Conservation (phyloP, 2,329 filamentous ascomycete species). For the Mollisia scopiformis region DNA sequence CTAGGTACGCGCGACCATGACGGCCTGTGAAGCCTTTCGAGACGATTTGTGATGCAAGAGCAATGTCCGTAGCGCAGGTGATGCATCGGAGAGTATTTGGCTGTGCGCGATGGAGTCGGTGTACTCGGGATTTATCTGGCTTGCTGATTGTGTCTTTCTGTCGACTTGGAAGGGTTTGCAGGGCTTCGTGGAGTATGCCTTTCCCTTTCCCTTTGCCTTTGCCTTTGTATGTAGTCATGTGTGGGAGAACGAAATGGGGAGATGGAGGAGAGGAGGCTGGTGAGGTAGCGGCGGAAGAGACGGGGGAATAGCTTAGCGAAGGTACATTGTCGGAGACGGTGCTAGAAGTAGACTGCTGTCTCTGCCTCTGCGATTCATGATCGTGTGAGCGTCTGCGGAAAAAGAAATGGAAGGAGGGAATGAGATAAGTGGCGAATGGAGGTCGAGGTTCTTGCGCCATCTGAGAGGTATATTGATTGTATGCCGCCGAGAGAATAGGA, state of each 20-base stretch:
- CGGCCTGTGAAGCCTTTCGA: slow-evolving; percentile 69
- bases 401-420: slow-evolving; percentile 53
- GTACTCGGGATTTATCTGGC: not conserved
- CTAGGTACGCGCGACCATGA: slow-evolving; percentile 65
- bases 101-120: slow-evolving; percentile 44
- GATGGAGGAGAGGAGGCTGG: slow-evolving; percentile 31
- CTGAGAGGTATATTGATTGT: slow-evolving; percentile 5
- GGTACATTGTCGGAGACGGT: slow-evolving; percentile 32
- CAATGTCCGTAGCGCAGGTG: slow-evolving; percentile 62
- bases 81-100: slow-evolving; percentile 62
- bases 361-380: slow-evolving; percentile 23
- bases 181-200: slow-evolving; percentile 30
- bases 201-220: slow-evolving; percentile 10
- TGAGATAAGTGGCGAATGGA: slow-evolving; percentile 53
- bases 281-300: slow-evolving; percentile 33
- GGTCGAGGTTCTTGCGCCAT: slow-evolving; percentile 28
- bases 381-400: slow-evolving; percentile 38
- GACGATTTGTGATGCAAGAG: slow-evolving; percentile 62
- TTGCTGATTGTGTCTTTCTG: not conserved
- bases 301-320: slow-evolving; percentile 40
- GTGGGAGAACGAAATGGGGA: slow-evolving; percentile 14
- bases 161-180: slow-evolving; percentile 25
- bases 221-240: slow-evolving; percentile 7
- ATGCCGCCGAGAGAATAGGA: slow-evolving; percentile 2
- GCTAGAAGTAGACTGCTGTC: slow-evolving; percentile 36